Evolutionary conservation across 1,139 yeast species (phyloP), one percentile per base, ranked within the genome.

Genomic region (Protomyces arabidopsidicola): DNA sequence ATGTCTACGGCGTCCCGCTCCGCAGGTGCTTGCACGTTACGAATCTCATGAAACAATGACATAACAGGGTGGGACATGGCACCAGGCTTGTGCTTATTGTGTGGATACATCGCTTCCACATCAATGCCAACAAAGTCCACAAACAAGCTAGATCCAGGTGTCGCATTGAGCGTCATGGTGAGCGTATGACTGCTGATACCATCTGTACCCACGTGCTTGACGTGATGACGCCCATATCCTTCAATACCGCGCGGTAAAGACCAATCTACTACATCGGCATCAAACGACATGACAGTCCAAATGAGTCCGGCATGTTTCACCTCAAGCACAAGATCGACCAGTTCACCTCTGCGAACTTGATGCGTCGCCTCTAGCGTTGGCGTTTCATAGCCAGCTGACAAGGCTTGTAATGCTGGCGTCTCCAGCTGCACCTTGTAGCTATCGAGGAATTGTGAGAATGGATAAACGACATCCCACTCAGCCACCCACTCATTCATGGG

Each of bases 401-500:
- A 55, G n/a, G 51, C 61, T 36, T 57, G 61, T 6, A 57, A 5
- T 24, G 38, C 42, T 24, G 61, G 61, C 38, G 61, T 57, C 31
- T 48, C 55, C 24, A 63, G 35, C 12, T 56, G 55, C 20, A 63
- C 53, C 34, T 63, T 63, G 35, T 63, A 59, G 14, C 63, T 50
- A 45, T 48, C 60, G 2, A 63, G 63, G 31, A 63, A 63, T 38
- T 63, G 65, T 22, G 63, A 58, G 39, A 63, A 63, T 16, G 65
- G 65, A 50, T 63, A 63, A 34, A 63, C 51, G 35, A 63, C 59
- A 48, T 63, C 65, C 65, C 65, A 63, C 35, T 63, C 65, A 12
- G 64, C 51, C 39, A 58, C 36, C 63, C 63, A 63, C 18, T 63
- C 65, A 39, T 62, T 52, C 42, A 63, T 45, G 9, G 45, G 52